phyloP scores from a whole-genome alignment of 371 early-diverging fungal species.

The Mucor piriformis region DNA sequence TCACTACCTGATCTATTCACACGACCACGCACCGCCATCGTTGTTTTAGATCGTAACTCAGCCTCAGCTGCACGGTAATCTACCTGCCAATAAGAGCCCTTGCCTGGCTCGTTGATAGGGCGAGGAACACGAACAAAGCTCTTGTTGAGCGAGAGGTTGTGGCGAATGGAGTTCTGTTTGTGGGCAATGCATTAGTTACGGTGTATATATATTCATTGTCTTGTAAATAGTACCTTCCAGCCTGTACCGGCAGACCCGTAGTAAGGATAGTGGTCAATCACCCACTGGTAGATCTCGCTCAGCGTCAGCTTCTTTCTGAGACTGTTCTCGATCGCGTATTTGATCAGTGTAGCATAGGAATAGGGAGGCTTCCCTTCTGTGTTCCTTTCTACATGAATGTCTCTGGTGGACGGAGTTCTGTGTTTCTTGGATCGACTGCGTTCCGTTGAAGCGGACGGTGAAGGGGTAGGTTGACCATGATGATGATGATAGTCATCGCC shows the following conservation, averaged over 20 bases:
- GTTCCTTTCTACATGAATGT: conserved; percentile 32
- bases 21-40: conserved; percentile 24
- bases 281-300: conserved; percentile 90
- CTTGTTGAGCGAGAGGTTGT: conserved; percentile 95
- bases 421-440: conserved; percentile 26
- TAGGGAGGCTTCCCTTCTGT: conserved; percentile 73
- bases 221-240: conserved; percentile 91
- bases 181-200: no score
- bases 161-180: conserved; percentile 91
- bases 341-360: conserved; percentile 89
- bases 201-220: no score
- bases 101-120: conserved; percentile 88
- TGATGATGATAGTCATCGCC: conserved; percentile 14
- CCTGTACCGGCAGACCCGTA: conserved; percentile 74
- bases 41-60: conserved; percentile 24
- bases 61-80: conserved; percentile 47
- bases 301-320: conserved; percentile 76
- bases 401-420: conserved; percentile 23
- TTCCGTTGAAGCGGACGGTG: conserved; percentile 32
- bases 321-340: conserved; percentile 80
- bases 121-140: conserved; percentile 89
- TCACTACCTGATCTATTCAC: conserved; percentile 28
- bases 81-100: conserved; percentile 95
- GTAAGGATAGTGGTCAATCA: conserved; percentile 78
- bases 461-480: conserved; percentile 29